phyloP scores from a whole-genome alignment of 2,329 filamentous ascomycete genomes.

The Aspergillus jensenii region DNA sequence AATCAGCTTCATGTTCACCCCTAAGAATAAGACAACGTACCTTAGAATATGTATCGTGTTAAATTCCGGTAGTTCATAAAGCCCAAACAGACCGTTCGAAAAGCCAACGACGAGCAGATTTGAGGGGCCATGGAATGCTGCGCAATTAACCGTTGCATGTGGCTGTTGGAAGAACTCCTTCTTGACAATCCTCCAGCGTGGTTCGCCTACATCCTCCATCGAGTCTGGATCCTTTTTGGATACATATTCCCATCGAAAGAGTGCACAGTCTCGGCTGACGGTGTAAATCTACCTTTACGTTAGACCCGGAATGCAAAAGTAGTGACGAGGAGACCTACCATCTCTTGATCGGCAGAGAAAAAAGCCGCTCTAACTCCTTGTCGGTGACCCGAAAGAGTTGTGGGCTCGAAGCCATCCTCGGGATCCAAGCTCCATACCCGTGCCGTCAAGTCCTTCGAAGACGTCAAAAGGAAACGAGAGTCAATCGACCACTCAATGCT shows the following conservation, averaged over 20 bases:
- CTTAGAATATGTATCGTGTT: conserved; percentile 84
- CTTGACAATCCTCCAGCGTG: conserved; percentile 88
- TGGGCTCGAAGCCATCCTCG: conserved; percentile 85
- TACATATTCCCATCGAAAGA: conserved; percentile 90
- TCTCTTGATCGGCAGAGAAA: conserved; percentile 93
- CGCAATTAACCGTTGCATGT: conserved; percentile 81
- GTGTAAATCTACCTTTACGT: conserved; percentile 69
- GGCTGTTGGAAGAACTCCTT: conserved; percentile 93
- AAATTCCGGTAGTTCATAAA: conserved; percentile 96
- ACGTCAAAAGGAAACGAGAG: conserved; percentile 89
- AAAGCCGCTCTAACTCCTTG: conserved; percentile 92
- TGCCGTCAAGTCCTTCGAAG: conserved; percentile 88
- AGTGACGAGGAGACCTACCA: conserved; percentile 38
- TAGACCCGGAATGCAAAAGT: conserved; percentile 10
- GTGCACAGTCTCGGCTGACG: conserved; percentile 92
- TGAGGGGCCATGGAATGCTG: conserved; percentile 81
- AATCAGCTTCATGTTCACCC: conserved; percentile 5
- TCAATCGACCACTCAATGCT: conserved; percentile 95
- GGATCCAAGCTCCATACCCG: conserved; percentile 91
- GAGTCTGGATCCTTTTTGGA: conserved; percentile 61
- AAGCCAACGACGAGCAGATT: conserved; percentile 97
- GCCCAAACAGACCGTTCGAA: conserved; percentile 86
- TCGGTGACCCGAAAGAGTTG: conserved; percentile 85
- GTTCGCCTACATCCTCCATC: conserved; percentile 63
- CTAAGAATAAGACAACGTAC: conserved; percentile 30